Base-by-base conservation (phyloP, 331 rosid species). In the Rhamnella rubrinervis region DNA sequence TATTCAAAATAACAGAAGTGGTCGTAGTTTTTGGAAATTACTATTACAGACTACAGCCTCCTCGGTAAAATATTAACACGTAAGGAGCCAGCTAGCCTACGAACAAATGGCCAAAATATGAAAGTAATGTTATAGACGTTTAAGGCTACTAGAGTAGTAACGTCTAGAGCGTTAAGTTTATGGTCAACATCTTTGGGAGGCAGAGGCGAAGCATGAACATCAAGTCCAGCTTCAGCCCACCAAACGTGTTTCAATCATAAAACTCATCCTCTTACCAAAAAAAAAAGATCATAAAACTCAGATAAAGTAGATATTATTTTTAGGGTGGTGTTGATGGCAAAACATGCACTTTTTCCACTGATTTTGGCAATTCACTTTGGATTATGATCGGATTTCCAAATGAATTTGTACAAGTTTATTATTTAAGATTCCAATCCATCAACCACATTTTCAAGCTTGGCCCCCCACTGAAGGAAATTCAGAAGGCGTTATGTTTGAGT, bases 391-490 rank as follows among this genome's bases (percentile, higher is more conserved):
- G 31, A 26, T 26, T 46, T 46, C 23, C 55, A 21, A 14, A 15
- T 61, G 46, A 25, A 23, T 2, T 63, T 44, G 15, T 35, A 21
- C 44, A 18, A 57, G 40, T 41, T 41, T 0, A 5, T 44, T 26
- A 1, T 44, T 21, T 21, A n/a, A 60, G 21, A 20, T 15, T 35
- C 38, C 55, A 12, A 31, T 12, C 55, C 5, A 18, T 5, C 49
- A 16, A 4, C 26, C 49, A 58, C 35, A 3, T 31, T 65, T 39
- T 15, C 65, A 25, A 19, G 8, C 57, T 19, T 1, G 23, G 64
- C 13, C 21, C 71, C 71, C 53, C 74, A 20, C 74, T 60, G 61
- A n/a, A 37, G 1, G 21, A 12, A 62, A 65, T n/a, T 63, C 11
- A 10, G 28, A 28, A 59, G 14, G 63, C 37, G 53, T 19, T 47